Percentiles rank a stretch among this genome's conserved stretches.
Conservation (phyloP, 352 stramenopile species). For the Globisporangium barbulae region DNA sequence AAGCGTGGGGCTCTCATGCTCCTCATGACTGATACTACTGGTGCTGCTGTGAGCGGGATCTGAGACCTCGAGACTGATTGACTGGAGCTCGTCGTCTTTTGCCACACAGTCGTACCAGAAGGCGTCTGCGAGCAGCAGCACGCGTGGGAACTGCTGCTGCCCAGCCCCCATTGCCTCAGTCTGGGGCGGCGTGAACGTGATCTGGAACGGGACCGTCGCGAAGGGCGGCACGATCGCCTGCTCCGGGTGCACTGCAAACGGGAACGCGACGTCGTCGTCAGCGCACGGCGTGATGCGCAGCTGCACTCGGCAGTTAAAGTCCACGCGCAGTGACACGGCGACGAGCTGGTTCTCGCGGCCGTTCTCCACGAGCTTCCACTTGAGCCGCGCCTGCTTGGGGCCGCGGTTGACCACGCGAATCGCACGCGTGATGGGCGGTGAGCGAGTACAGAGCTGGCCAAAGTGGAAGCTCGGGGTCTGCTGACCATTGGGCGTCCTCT, state of each 20-base stretch:
- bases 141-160: constrained; percentile 15
- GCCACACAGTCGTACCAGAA: constrained; percentile 45
- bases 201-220: constrained; percentile 37
- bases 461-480: constrained; percentile 42
- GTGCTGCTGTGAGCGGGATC: not conserved
- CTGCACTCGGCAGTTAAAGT: constrained; percentile 39
- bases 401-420: constrained; percentile 70
- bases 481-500: constrained; percentile 12
- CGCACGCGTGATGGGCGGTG: constrained; percentile 36
- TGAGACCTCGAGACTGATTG: not conserved
- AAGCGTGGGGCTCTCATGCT: not conserved
- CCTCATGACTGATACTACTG: not conserved
- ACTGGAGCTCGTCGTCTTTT: not conserved
- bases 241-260: constrained; percentile 32
- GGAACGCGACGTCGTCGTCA: constrained; percentile 21
- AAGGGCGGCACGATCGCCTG: constrained; percentile 26
- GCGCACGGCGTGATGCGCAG: constrained; percentile 39
- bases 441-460: constrained; percentile 41
- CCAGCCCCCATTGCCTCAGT: not conserved
- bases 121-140: constrained; percentile 59
- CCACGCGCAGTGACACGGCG: constrained; percentile 48
- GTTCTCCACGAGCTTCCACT: constrained; percentile 55
- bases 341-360: constrained; percentile 55
- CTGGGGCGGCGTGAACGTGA: constrained; percentile 44
- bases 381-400: constrained; percentile 47